phyloP scores from a whole-genome alignment of 2,329 filamentous ascomycete species.

The Beauveria australis region DNA sequence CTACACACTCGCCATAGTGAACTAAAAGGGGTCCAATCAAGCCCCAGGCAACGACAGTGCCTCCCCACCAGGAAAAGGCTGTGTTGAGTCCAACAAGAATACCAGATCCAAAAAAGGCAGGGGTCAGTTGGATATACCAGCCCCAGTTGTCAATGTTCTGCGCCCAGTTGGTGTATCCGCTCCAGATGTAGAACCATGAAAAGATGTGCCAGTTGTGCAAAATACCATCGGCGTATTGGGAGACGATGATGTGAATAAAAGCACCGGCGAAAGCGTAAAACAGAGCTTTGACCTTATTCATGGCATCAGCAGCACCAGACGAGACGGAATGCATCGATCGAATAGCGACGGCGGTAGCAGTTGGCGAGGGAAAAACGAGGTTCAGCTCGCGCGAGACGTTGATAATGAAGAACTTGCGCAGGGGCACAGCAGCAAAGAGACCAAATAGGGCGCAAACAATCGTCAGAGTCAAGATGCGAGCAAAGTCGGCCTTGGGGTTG shows the following conservation, averaged over 20 bases:
- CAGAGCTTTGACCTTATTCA: slow-evolving; percentile 49
- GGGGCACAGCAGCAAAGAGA: slow-evolving; percentile 53
- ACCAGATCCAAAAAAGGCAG: slow-evolving; percentile 52
- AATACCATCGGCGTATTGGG: slow-evolving; percentile 51
- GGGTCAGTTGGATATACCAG: slow-evolving; percentile 51
- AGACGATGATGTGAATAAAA: slow-evolving; percentile 45
- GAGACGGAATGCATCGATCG: slow-evolving; percentile 53
- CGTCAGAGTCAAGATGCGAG: slow-evolving; percentile 50
- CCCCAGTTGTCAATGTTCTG: slow-evolving; percentile 52
- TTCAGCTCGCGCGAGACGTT: slow-evolving; percentile 53
- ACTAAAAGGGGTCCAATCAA: slow-evolving; percentile 39
- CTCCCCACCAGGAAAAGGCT: slow-evolving; percentile 48
- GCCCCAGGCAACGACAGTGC: slow-evolving; percentile 47
- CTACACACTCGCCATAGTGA: slow-evolving; percentile 44
- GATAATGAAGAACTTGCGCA: slow-evolving; percentile 62
- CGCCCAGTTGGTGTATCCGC: slow-evolving; percentile 39
- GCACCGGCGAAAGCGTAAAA: slow-evolving; percentile 41
- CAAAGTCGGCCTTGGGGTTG: slow-evolving; percentile 46
- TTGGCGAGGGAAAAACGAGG: slow-evolving; percentile 51
- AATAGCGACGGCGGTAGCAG: slow-evolving; percentile 54
- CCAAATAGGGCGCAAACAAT: slow-evolving; percentile 57
- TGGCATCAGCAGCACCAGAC: slow-evolving; percentile 41
- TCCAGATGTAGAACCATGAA: slow-evolving; percentile 48
- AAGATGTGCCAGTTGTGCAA: slow-evolving; percentile 52
- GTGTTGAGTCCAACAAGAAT: slow-evolving; percentile 45